Base-by-base conservation (phyloP, 257 asterid species). In the Solanum rostratum region DNA sequence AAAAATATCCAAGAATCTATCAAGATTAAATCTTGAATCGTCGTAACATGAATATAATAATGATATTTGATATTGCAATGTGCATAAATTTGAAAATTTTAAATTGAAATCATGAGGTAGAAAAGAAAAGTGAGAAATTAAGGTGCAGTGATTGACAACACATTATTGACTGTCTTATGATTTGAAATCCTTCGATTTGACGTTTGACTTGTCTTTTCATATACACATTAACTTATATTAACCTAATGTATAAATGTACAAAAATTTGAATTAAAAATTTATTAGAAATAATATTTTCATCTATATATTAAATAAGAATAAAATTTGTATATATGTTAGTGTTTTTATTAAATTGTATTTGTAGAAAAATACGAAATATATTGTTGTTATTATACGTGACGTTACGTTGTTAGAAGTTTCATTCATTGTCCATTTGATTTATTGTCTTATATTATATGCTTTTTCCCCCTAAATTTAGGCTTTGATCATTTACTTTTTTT, bases 121-220 rank as follows among this genome's bases (percentile, higher is more conserved):
- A 46, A 43, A 46, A 30, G 3, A 76, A 30, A 33, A 76, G 1
- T 1, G 19, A 63, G 43, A 74, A 76, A 76, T 33, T 20, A 66
- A 66, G 22, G 14, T 76, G 82, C 52, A 74, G 81, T 88, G 95
- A 92, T 94, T 88, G 98, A 92, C 97, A 91, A 89, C 93, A 91
- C 95, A 88, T 88, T 90, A 89, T 92, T 92, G 95, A 89, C 90
- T 88, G 93, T 92, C 97, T 90, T 92, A 92, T 92, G 98, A 92
- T 92, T 90, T 90, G 92, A 92, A 91, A 91, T 87, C 86, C 65
- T 90, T 87, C 82, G 93, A 92, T 89, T 87, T 86, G 97, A 94
- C 95, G 84, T 89, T 89, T 92, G 98, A 90, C 91, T 94, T 91
- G 98, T 94, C 98, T 79, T 88, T 84, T 94, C 98, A 76, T 24